These are phyloP conservation scores for Carex sylvatica DNA, from an alignment of 202 grass and related monocot genomes.

Conservation along the genomic window DNA sequence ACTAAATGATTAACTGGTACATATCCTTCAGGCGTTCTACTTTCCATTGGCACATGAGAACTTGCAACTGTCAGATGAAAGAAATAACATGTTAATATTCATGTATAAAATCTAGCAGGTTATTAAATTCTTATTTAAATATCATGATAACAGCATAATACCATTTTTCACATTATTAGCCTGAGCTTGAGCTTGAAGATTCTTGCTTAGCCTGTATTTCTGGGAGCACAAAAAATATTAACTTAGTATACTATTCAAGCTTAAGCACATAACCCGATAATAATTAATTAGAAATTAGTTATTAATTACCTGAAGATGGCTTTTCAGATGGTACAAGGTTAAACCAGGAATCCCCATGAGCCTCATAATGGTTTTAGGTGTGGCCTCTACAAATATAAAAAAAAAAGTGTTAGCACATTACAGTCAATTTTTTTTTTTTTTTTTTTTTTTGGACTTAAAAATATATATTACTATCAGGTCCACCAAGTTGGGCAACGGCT, in stretches of 20 bases:
- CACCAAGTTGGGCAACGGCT: constrained; percentile 87
- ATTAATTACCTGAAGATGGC: constrained; percentile 93
- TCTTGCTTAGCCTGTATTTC: constrained; percentile 98
- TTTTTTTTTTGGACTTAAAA: not conserved
- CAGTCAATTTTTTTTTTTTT: not conserved
- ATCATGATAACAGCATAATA: constrained; percentile 26
- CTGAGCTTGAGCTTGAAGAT: constrained; percentile 61
- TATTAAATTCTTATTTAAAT: constrained; percentile 30
- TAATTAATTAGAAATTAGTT: constrained; percentile 31
- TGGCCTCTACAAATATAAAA: constrained; percentile 63
- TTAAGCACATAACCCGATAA: constrained; percentile 21
- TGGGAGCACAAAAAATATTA: constrained; percentile 39
- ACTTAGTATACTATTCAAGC: constrained; percentile 26
- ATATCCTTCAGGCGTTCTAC: constrained; percentile 46
- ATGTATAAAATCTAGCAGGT: constrained; percentile 1
- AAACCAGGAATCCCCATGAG: constrained; percentile 89
- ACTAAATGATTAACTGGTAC: constrained; percentile 45
- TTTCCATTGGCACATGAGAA: constrained; percentile 49
- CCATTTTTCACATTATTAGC: constrained; percentile 57
- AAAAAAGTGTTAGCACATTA: not conserved
- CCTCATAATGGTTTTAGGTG: constrained; percentile 92
- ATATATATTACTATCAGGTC: constrained; percentile 77
- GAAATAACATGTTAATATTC: constrained; percentile 15
- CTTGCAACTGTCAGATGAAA: constrained; percentile 38
- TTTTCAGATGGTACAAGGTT: constrained; percentile 97